Evolutionary conservation across 805 yeast genomes (phyloP).

Genomic region (Candida morakotiae): DNA sequence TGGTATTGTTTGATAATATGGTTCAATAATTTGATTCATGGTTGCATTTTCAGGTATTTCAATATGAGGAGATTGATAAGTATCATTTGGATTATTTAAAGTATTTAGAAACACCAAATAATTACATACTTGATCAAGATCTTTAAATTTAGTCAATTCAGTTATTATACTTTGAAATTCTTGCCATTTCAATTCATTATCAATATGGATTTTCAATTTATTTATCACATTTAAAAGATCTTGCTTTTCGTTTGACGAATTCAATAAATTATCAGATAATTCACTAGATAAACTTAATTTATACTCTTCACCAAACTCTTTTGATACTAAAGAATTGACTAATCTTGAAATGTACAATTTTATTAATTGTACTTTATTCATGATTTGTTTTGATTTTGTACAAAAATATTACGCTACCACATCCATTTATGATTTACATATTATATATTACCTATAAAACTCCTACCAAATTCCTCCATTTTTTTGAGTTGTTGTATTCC

Average conservation of each 20-base stretch:
- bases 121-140: conserved; percentile 28
- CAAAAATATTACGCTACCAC: conserved; percentile 1
- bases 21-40: conserved; percentile 12
- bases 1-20: conserved; percentile 27
- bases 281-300: conserved; percentile 28
- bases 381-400: conserved; percentile 6
- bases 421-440: background rate
- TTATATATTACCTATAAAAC: conserved; percentile 1
- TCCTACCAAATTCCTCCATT: conserved; percentile 6
- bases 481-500: background rate
- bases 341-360: conserved; percentile 30
- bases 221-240: conserved; percentile 18
- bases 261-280: conserved; percentile 12
- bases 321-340: conserved; percentile 33
- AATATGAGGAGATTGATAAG: background rate
- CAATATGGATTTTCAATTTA: conserved; percentile 20
- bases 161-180: conserved; percentile 29
- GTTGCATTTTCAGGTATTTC: conserved; percentile 3
- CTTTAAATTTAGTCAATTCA: conserved; percentile 21
- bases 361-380: conserved; percentile 29
- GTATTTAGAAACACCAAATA: conserved; percentile 31
- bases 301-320: conserved; percentile 33
- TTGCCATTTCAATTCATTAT: conserved; percentile 27
- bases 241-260: conserved; percentile 8
- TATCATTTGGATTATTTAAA: conserved; percentile 8